These are phyloP conservation scores for Rutstroemia sp. DNA, from an alignment of 2,329 filamentous ascomycete genomes.

Conservation along the genomic window DNA sequence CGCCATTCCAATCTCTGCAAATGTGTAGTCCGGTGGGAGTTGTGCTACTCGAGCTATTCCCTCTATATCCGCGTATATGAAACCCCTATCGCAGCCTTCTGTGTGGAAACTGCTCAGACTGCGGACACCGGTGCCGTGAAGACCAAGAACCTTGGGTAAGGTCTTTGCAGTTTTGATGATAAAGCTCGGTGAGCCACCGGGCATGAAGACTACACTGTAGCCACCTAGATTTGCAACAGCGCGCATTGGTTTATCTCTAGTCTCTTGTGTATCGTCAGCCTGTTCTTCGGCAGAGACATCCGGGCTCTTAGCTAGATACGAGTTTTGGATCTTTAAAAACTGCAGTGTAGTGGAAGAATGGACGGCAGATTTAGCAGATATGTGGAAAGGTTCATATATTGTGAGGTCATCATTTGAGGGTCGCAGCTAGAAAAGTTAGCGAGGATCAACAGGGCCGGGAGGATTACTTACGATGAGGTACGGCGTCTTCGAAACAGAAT, in stretches of 20 bases:
- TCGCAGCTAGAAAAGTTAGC: constrained; percentile 49
- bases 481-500: constrained; percentile 60
- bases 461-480: constrained; percentile 65
- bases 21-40: constrained; percentile 58
- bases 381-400: constrained; percentile 74
- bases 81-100: constrained; percentile 69
- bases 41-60: constrained; percentile 68
- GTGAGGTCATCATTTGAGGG: constrained; percentile 75
- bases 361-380: constrained; percentile 25
- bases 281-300: constrained; percentile 41
- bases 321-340: constrained; percentile 70
- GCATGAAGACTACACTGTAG: constrained; percentile 75
- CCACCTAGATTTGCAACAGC: constrained; percentile 57
- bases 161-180: constrained; percentile 76
- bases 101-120: constrained; percentile 73
- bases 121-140: constrained; percentile 61
- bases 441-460: constrained; percentile 4
- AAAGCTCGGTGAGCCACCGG: constrained; percentile 73
- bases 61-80: constrained; percentile 70
- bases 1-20: constrained; percentile 69
- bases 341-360: constrained; percentile 43
- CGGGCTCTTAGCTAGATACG: constrained; percentile 52
- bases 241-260: constrained; percentile 37
- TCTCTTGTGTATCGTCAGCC: constrained; percentile 40
- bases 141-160: constrained; percentile 63